Evolutionary conservation across 805 yeast species (phyloP).

Genomic region (Candida jianshihensis): DNA sequence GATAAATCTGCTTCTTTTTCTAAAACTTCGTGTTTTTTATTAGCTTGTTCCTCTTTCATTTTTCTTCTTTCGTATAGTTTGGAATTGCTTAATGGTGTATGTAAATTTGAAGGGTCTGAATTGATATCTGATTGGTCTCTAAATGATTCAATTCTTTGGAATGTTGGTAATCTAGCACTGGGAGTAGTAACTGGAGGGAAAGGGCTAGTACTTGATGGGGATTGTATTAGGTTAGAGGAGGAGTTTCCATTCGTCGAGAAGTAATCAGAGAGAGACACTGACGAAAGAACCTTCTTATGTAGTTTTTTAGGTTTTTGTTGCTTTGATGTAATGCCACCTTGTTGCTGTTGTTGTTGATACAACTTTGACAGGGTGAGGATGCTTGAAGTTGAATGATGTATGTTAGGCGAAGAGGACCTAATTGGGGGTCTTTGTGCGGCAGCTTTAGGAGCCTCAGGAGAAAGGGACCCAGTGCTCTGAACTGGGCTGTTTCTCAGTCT

Average conservation of each 20-base stretch:
- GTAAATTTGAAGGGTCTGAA: constrained; percentile 1
- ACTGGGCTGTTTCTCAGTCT: too few species aligned
- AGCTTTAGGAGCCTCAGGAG: too few species aligned
- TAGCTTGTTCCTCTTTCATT: constrained; percentile 14
- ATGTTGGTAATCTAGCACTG: constrained; percentile 17
- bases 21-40: too few species aligned
- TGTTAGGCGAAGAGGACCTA: background rate
- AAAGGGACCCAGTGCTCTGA: too few species aligned
- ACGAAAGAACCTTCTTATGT: constrained; percentile 18
- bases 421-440: background rate
- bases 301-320: constrained; percentile 12
- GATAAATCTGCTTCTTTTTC: constrained; percentile 4
- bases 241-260: constrained; percentile 3
- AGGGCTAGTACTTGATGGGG: too few species aligned
- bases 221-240: too few species aligned
- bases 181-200: too few species aligned
- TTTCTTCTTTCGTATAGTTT: constrained; percentile 18
- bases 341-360: constrained; percentile 17
- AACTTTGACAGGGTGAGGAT: constrained; percentile 21
- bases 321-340: constrained; percentile 7
- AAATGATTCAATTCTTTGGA: constrained; percentile 15
- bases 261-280: constrained; percentile 15
- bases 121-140: background rate
- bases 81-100: constrained; percentile 9
- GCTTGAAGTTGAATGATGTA: constrained; percentile 16